Evolutionary conservation across 2,329 filamentous ascomycete genomes (phyloP), one percentile per base, ranked within the genome.

Genomic region (Emergomyces africanus): DNA sequence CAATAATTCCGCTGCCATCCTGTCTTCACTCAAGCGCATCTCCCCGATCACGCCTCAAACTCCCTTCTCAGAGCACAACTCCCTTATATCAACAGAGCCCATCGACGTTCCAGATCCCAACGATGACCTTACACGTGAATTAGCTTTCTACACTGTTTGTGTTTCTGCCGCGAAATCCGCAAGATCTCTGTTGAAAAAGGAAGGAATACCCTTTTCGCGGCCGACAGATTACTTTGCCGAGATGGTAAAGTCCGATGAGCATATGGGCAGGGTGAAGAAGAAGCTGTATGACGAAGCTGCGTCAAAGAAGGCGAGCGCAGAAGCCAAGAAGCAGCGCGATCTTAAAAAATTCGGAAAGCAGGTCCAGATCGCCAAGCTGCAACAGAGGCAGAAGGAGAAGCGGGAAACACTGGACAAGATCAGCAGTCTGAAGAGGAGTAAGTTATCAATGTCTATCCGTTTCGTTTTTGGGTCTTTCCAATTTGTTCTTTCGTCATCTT

Each of bases 281-380:
- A 95, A 95, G 81, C 79, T 97, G 68, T 82, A 96, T 63, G 91
- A 97, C 69, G 90, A 95, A 70, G 94, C 92, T 0, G 89, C 92
- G 12, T 81, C 84, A 62, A 96, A 96, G 81, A 96, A 96, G 79
- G 92, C 94, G 0, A 83, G 90, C 33, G 85, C 88, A 28, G 94
- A 99, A 74, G 94, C 94, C 6, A 84, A 90, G 71, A 90, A 90
- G 77, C 86, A 92, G 78, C 82, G 94, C 64, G 94, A 99, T 73
- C 80, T 97, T 68, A 97, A 96, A 85, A 99, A 97, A 78, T 99
- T 97, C 72, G 94, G 94, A 72, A 99, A 99, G 79, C 89, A 95
- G 74, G 94, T 97, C 57, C 94, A 99, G 79, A 84, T 96, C 61
- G 91, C 91, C 61, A 96, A 96, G 79, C 77, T 95, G 73, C 92